Base-by-base conservation (phyloP, 768 basidiomycete species). In the Lactifluus piperatus region DNA sequence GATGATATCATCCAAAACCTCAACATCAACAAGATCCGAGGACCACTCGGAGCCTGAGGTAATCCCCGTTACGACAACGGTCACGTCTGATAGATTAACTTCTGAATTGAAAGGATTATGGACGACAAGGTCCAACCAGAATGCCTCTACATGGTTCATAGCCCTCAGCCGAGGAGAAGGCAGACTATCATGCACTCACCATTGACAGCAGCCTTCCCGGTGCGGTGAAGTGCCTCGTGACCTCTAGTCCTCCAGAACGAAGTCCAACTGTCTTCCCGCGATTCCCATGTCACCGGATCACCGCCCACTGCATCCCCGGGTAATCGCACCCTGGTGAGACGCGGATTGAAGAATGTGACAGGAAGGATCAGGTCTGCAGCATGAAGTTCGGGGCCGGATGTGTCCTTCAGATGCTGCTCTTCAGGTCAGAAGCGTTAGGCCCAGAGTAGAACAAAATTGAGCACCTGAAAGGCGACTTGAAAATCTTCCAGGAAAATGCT, bases 401-500 rank as follows among this genome's bases (percentile, higher is more conserved):
- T 85, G 2, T 81, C 76, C 55, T 78, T 82, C 62, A 88, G 77
- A 72, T 95, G 92, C 92, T 94, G 55, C 3, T 36, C 34, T 51
- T 43, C 18, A 51, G 53, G 45, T 56, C 50, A 56, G 56, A 54
- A 53, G 51, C 27, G 36, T 8, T 18, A 24, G 18, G 36, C 55
- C 7, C 54, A 30, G 1, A 13, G 13, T 37, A 54, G n/a, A 20
- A 27, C 26, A 26, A 10, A 32, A 30, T 13, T 37, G 64, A 78
- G 57, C 68, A 94, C 94, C 68, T 83, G 79, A 66, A 88, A 88
- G 5, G 97, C 91, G 14, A 93, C 82, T 24, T 82, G 80, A 67
- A 98, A 91, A 72, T 99, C 95, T 58, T 95, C 91, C 36, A 97
- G 68, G 58, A 81, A 86, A 6, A 91, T 75, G 58, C 84, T 86